Evolutionary conservation across 345 rosid species (phyloP).

Genomic region (Tarenaya hassleriana): DNA sequence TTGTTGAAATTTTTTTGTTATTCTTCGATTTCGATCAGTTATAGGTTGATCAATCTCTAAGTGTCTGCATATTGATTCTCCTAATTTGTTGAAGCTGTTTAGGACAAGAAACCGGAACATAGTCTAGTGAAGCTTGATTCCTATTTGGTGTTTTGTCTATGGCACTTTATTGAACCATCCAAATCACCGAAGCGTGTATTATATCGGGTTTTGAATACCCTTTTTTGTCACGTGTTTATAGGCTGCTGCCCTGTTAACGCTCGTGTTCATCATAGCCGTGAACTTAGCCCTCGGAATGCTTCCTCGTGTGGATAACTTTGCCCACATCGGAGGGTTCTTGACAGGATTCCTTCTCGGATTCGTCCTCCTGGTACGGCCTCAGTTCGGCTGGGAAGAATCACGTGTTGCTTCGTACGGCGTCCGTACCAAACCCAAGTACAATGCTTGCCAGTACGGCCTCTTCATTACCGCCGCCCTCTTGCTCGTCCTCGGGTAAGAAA

Average conservation of each 20-base stretch:
- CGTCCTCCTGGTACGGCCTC: slow-evolving; percentile 58
- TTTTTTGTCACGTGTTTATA: no score
- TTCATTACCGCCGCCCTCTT: slow-evolving; percentile 35
- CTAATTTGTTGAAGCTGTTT: no score
- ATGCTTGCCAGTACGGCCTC: slow-evolving; percentile 59
- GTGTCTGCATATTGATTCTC: background rate
- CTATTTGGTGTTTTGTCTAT: no score
- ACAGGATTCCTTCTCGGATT: slow-evolving; percentile 68
- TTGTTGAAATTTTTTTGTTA: background rate
- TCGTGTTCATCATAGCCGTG: slow-evolving; percentile 50
- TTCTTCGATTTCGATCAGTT: no score
- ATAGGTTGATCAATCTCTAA: background rate
- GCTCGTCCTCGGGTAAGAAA: slow-evolving; percentile 57
- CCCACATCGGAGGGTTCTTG: slow-evolving; percentile 81
- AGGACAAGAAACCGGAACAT: no score
- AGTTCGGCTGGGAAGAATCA: slow-evolving; percentile 61
- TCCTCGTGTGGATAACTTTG: slow-evolving; percentile 92
- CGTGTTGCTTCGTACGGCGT: slow-evolving; percentile 37
- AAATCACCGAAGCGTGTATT: no score
- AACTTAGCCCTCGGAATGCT: slow-evolving; percentile 77
- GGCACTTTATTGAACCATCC: no score
- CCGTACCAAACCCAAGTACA: slow-evolving; percentile 55
- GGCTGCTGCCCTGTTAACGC: slow-evolving; percentile 56
- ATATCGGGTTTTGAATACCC: no score
- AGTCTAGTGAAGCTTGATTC: no score